Evolutionary conservation across 345 rosid genomes (phyloP).

Genomic region (Salix udensis): DNA sequence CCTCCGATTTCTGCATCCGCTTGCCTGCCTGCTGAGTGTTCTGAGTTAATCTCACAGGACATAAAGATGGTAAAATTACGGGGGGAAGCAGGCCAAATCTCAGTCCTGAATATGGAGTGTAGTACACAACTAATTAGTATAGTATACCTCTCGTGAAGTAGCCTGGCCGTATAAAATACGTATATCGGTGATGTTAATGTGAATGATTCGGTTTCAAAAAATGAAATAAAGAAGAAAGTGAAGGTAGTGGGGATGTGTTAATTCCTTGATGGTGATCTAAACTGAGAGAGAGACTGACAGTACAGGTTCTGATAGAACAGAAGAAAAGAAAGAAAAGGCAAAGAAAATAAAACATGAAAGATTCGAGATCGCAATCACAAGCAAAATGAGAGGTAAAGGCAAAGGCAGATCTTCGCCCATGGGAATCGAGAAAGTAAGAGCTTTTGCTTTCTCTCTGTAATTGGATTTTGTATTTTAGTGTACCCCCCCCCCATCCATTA

Average conservation of each 20-base stretch:
- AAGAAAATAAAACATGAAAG: constrained; percentile 31
- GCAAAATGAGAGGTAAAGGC: constrained; percentile 31
- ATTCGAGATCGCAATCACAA: constrained; percentile 52
- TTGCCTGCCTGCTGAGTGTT: no score
- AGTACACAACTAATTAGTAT: background rate
- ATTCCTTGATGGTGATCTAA: constrained; percentile 26
- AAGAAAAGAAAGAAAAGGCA: background rate
- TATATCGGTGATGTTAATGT: background rate
- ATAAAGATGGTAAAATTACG: background rate
- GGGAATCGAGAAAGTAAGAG: constrained; percentile 51
- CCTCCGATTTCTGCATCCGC: no score
- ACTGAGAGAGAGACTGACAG: constrained; percentile 21
- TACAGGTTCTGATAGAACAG: background rate
- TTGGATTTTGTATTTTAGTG: constrained; percentile 10
- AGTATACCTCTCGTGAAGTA: background rate
- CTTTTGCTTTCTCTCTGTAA: constrained; percentile 38
- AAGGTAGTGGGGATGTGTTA: constrained; percentile 35
- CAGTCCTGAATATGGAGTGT: background rate
- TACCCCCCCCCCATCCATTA: background rate
- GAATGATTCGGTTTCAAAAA: background rate
- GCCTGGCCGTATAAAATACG: background rate
- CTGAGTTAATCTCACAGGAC: background rate
- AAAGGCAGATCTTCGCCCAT: constrained; percentile 47
- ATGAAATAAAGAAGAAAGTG: background rate
- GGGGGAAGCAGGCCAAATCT: background rate